Conservation (phyloP, 768 basidiomycete genomes). For the Pholiota molesta region DNA sequence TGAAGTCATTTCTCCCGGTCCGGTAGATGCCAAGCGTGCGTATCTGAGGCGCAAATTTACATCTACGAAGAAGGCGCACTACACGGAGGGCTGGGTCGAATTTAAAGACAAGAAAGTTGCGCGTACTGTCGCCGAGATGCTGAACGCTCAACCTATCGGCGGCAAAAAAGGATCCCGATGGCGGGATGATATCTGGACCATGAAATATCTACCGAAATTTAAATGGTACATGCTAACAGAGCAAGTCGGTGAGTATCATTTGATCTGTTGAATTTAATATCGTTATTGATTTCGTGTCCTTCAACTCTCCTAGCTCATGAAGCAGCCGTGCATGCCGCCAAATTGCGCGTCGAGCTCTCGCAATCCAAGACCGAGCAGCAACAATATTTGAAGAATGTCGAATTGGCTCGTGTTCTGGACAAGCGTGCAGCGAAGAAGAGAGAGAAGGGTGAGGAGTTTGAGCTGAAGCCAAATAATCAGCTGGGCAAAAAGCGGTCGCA, state of each 20-base stretch:
- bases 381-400: slow-evolving; percentile 93
- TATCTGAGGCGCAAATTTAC: slow-evolving; percentile 83
- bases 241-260: slow-evolving; percentile 81
- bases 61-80: slow-evolving; percentile 83
- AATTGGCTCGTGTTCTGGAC: slow-evolving; percentile 83
- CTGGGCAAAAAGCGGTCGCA: slow-evolving; percentile 30
- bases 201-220: slow-evolving; percentile 98
- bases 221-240: slow-evolving; percentile 99
- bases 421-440: slow-evolving; percentile 75
- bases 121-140: slow-evolving; percentile 87
- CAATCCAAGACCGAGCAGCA: slow-evolving; percentile 88
- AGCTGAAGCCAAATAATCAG: slow-evolving; percentile 38
- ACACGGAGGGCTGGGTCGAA: slow-evolving; percentile 98
- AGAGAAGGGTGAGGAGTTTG: slow-evolving; percentile 57
- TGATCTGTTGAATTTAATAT: not conserved
- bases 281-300: not conserved
- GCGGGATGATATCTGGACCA: slow-evolving; percentile 99
- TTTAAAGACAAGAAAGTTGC: slow-evolving; percentile 94
- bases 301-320: slow-evolving; percentile 72
- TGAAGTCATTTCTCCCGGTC: not conserved
- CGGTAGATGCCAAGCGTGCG: slow-evolving; percentile 80
- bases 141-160: slow-evolving; percentile 95
- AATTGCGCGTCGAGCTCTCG: slow-evolving; percentile 88
- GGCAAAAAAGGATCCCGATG: slow-evolving; percentile 90
- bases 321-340: slow-evolving; percentile 83